A percentile compares a stretch with the other conserved stretches of the same genome.
phyloP scores from a whole-genome alignment of 352 stramenopile genomes.

The Phytophthora megakarya region DNA sequence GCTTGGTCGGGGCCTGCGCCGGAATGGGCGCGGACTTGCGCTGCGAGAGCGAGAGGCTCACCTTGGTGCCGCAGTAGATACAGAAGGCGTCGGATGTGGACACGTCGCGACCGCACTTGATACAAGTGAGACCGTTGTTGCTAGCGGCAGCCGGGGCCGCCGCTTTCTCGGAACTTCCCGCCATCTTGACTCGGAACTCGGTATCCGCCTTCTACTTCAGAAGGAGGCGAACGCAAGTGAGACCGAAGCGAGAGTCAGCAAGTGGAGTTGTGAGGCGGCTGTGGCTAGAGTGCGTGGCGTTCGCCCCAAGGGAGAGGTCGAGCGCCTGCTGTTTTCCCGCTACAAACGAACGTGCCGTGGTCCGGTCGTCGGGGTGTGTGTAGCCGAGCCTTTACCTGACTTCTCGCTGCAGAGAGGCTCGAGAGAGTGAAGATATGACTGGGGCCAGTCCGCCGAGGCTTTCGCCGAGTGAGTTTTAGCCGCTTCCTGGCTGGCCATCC shows the following conservation, averaged over 20 bases:
- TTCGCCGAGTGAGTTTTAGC: not conserved
- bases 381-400: slow-evolving; percentile 32
- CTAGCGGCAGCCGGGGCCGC: slow-evolving; percentile 35
- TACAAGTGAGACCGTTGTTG: slow-evolving; percentile 62
- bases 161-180: slow-evolving; percentile 70
- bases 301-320: slow-evolving; percentile 22
- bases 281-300: not conserved
- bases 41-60: slow-evolving; percentile 67
- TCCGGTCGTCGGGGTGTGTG: slow-evolving; percentile 22
- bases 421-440: slow-evolving; percentile 24
- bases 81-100: slow-evolving; percentile 80
- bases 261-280: slow-evolving; percentile 52
- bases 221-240: slow-evolving; percentile 15
- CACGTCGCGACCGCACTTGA: slow-evolving; percentile 81
- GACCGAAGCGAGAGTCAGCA: slow-evolving; percentile 47
- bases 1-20: slow-evolving; percentile 13
- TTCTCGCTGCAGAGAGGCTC: slow-evolving; percentile 13
- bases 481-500: not conserved
- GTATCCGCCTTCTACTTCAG: slow-evolving; percentile 2
- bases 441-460: slow-evolving; percentile 13
- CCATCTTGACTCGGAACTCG: slow-evolving; percentile 46
- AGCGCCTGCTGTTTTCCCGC: slow-evolving; percentile 28
- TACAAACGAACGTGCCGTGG: slow-evolving; percentile 28
- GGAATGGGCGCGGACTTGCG: slow-evolving; percentile 41
- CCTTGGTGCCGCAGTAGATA: slow-evolving; percentile 89